phyloP scores from a whole-genome alignment of 352 stramenopile species.

The Blastocystis sp. region DNA sequence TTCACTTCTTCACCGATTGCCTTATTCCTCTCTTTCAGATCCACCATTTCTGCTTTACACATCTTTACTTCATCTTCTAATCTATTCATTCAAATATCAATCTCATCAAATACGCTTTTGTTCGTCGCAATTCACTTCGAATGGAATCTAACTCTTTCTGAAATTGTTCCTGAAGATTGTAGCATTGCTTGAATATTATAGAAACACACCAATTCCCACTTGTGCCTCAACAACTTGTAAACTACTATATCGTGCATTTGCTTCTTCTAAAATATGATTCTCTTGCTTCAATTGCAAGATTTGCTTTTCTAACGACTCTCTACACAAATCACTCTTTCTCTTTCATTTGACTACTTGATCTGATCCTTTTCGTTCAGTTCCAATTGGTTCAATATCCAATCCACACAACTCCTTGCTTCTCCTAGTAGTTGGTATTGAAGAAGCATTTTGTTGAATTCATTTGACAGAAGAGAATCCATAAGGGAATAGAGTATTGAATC shows the following conservation, averaged over 20 bases:
- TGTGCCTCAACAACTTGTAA: constrained; percentile 35
- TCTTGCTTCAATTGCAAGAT: constrained; percentile 16
- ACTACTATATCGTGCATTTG: constrained; percentile 38
- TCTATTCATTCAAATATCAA: neutral
- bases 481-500: too few relatives aligned
- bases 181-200: neutral
- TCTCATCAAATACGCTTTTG: neutral
- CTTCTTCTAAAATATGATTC: constrained; percentile 36
- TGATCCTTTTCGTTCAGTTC: constrained; percentile 17
- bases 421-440: neutral
- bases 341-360: neutral
- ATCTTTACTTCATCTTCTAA: neutral
- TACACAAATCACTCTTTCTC: neutral
- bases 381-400: constrained; percentile 8
- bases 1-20: neutral
- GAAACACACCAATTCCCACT: neutral
- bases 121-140: neutral
- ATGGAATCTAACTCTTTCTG: neutral
- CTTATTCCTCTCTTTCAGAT: neutral
- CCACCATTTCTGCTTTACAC: neutral
- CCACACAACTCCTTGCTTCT: constrained; percentile 19
- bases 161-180: constrained; percentile 31
- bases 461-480: neutral
- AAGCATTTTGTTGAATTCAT: neutral
- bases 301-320: constrained; percentile 2